Percentiles rank a stretch among this genome's conserved stretches.
Conservation (phyloP, 768 basidiomycete species). For the Amanita polypyramis region DNA sequence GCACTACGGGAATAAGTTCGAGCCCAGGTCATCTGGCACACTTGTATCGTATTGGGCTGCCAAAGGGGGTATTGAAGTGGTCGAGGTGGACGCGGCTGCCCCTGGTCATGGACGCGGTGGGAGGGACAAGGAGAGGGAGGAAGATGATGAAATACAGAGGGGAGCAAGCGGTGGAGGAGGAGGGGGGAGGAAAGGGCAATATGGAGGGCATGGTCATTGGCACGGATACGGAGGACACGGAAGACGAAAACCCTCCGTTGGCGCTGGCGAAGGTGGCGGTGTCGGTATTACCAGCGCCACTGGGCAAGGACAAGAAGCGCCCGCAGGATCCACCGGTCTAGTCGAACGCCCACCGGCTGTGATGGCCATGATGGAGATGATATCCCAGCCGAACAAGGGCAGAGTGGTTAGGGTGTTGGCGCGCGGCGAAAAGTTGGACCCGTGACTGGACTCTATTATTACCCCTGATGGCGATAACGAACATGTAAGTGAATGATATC, state of each 20-base stretch:
- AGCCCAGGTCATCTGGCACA: conserved; percentile 52
- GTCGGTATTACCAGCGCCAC: conserved; percentile 9
- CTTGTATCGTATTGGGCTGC: conserved; percentile 61
- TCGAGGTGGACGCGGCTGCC: conserved; percentile 42
- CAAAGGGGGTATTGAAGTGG: conserved; percentile 44
- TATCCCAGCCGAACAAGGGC: conserved; percentile 54
- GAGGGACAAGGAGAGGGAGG: conserved; percentile 19
- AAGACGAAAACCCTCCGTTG: conserved; percentile 11
- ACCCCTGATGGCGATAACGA: neutral
- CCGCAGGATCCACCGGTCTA: conserved; percentile 23
- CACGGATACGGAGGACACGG: conserved; percentile 16
- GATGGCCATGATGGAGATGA: conserved; percentile 74
- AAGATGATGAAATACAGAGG: neutral
- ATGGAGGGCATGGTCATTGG: conserved; percentile 5
- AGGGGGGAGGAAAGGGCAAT: conserved; percentile 9
- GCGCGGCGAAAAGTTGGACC: conserved; percentile 75
- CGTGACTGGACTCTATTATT: too few relatives aligned
- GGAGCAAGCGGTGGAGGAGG: neutral
- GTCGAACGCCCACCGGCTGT: conserved; percentile 74
- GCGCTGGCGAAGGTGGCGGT: neutral
- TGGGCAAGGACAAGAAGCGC: conserved; percentile 3
- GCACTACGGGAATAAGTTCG: conserved; percentile 39
- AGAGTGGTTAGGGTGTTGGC: conserved; percentile 66
- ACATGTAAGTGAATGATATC: neutral
- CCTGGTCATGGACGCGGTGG: conserved; percentile 23